These are phyloP conservation scores for Aspergillus quadrilineatus DNA, from an alignment of 2,329 filamentous ascomycete genomes.

Conservation along the genomic window DNA sequence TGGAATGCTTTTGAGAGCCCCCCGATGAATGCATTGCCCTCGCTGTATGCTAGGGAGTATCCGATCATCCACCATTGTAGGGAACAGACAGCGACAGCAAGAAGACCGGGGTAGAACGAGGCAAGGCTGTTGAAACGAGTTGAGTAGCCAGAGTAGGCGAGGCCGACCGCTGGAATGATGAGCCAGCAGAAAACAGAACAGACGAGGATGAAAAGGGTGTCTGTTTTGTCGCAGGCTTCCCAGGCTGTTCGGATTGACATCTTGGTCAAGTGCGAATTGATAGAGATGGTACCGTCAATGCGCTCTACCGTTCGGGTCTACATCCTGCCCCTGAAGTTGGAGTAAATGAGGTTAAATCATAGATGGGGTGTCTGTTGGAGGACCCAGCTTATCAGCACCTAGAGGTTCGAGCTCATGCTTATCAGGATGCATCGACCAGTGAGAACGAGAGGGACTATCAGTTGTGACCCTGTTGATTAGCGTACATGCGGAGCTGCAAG, in stretches of 20 bases:
- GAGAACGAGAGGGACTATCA: slow-evolving; percentile 9
- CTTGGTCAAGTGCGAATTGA: neutral
- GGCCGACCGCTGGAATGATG: slow-evolving; percentile 53
- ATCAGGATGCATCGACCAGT: slow-evolving; percentile 5
- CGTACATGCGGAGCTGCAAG: neutral
- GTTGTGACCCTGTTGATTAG: slow-evolving; percentile 2
- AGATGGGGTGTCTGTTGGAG: neutral
- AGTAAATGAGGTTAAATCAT: slow-evolving; percentile 31
- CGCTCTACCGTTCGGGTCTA: neutral
- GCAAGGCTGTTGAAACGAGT: slow-evolving; percentile 50
- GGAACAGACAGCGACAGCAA: slow-evolving; percentile 50
- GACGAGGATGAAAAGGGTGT: slow-evolving; percentile 53
- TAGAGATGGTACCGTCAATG: neutral
- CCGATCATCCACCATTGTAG: slow-evolving; percentile 54
- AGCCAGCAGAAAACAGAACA: slow-evolving; percentile 55
- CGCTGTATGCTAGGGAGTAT: slow-evolving; percentile 51
- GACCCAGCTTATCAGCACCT: slow-evolving; percentile 6
- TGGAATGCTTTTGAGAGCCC: slow-evolving; percentile 49
- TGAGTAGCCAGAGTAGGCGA: slow-evolving; percentile 52
- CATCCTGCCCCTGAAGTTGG: slow-evolving; percentile 10
- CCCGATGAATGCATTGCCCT: slow-evolving; percentile 48
- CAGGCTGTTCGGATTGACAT: slow-evolving; percentile 45
- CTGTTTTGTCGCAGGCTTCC: slow-evolving; percentile 53
- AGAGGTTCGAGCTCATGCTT: neutral
- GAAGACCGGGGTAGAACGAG: slow-evolving; percentile 50